phyloP scores from a whole-genome alignment of 2,329 filamentous ascomycete genomes.

The Diaporthe nobilis region DNA sequence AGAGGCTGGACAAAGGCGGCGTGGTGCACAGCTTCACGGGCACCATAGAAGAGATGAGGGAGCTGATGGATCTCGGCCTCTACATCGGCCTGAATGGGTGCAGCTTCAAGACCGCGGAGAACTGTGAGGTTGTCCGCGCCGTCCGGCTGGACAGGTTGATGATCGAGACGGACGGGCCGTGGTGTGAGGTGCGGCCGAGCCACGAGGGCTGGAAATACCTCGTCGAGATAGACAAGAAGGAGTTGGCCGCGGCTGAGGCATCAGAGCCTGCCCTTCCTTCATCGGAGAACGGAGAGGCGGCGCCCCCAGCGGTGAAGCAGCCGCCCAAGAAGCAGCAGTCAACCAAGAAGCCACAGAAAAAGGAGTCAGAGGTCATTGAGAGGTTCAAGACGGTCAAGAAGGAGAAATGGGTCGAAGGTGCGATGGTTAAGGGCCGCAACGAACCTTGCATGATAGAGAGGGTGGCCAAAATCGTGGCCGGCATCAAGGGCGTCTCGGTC shows the following conservation, averaged over 20 bases:
- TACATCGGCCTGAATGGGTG: conserved; percentile 98
- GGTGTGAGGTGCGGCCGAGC: conserved; percentile 93
- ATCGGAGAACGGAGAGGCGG: conserved; percentile 35
- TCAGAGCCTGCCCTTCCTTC: conserved; percentile 28
- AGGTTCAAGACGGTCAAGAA: conserved; percentile 92
- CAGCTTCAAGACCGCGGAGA: conserved; percentile 94
- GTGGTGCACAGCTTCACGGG: conserved; percentile 98
- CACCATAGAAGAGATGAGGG: conserved; percentile 84
- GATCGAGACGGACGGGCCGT: conserved; percentile 97
- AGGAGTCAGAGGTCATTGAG: conserved; percentile 76
- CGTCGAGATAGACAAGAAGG: conserved; percentile 56
- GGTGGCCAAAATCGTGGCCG: conserved; percentile 90
- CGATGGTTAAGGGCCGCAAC: conserved; percentile 95
- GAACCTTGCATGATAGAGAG: conserved; percentile 90
- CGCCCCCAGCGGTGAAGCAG: conserved; percentile 1
- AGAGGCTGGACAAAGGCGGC: conserved; percentile 79
- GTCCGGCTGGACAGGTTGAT: conserved; percentile 86
- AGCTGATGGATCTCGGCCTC: conserved; percentile 83
- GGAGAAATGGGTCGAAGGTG: conserved; percentile 90
- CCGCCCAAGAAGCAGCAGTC: conserved; percentile 47
- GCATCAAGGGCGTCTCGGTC: conserved; percentile 83
- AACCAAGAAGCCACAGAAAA: conserved; percentile 67
- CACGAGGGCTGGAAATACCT: conserved; percentile 87
- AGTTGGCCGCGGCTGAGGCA: conserved; percentile 42
- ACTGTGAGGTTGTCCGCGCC: conserved; percentile 85